phyloP scores from a whole-genome alignment of 805 yeast genomes.

The Blastobotrys mokoenaii region DNA sequence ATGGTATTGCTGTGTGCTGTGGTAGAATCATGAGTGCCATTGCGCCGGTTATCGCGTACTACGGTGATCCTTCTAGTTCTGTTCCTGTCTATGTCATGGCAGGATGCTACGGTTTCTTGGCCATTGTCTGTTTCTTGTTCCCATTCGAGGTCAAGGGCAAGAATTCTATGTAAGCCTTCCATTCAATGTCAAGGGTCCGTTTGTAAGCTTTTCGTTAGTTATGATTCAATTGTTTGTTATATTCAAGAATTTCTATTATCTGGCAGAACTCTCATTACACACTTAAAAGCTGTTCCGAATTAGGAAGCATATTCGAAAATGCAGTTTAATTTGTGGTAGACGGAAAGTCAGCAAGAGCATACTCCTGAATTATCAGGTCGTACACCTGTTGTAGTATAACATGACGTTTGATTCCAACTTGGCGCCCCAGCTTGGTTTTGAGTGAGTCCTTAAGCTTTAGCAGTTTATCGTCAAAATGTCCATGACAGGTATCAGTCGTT shows the following conservation, averaged over 20 bases:
- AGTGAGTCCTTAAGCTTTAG: constrained; percentile 22
- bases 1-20: constrained; percentile 43
- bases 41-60: constrained; percentile 40
- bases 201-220: no score
- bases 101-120: constrained; percentile 35
- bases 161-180: constrained; percentile 3
- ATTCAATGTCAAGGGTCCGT: no score
- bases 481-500: constrained; percentile 17
- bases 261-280: no score
- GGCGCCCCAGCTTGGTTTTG: constrained; percentile 19
- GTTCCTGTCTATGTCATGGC: constrained; percentile 41
- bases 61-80: constrained; percentile 35
- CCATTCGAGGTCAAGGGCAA: constrained; percentile 32
- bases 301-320: no score
- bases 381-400: constrained; percentile 19
- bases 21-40: constrained; percentile 37
- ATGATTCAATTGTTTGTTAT: no score
- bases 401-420: constrained; percentile 19
- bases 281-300: no score
- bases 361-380: constrained; percentile 12
- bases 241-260: no score
- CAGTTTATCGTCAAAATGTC: constrained; percentile 29
- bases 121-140: constrained; percentile 35
- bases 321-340: no score
- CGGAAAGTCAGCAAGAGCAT: background rate